Evolutionary conservation across 2,329 filamentous ascomycete species (phyloP).

Genomic region (Chaetothyriales sp.): DNA sequence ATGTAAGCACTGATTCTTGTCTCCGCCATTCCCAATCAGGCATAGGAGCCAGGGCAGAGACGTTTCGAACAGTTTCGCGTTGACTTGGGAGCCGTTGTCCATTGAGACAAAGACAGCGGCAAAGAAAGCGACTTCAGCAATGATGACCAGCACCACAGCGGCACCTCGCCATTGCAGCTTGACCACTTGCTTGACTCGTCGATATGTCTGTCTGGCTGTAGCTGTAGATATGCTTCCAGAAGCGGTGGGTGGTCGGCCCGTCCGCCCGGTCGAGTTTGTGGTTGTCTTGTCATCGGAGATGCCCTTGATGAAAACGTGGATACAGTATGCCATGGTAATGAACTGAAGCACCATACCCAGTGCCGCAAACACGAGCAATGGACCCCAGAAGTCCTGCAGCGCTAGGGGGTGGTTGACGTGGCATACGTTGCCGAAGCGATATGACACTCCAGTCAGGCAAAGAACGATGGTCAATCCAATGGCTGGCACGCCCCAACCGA

Average conservation of each 20-base stretch:
- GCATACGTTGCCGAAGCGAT: conserved; percentile 79
- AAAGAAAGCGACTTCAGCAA: conserved; percentile 87
- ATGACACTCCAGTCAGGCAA: conserved; percentile 79
- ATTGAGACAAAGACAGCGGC: conserved; percentile 79
- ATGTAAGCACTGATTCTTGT: conserved; percentile 52
- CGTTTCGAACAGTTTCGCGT: conserved; percentile 39
- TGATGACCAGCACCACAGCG: conserved; percentile 73
- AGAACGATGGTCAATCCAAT: conserved; percentile 62
- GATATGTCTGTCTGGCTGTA: conserved; percentile 74
- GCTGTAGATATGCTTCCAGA: conserved; percentile 61
- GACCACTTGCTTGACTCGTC: conserved; percentile 70
- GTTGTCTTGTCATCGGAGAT: conserved; percentile 57
- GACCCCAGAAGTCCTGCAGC: conserved; percentile 77
- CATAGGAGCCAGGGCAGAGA: conserved; percentile 57
- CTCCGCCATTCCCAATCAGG: conserved; percentile 40
- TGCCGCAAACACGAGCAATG: conserved; percentile 62
- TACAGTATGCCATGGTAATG: conserved; percentile 75
- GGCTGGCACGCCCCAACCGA: conserved; percentile 72
- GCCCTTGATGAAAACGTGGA: conserved; percentile 83
- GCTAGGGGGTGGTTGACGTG: conserved; percentile 87
- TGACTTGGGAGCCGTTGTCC: conserved; percentile 51
- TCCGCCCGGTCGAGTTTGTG: conserved; percentile 35
- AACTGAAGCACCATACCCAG: conserved; percentile 68
- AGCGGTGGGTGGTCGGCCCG: conserved; percentile 60
- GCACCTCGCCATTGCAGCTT: conserved; percentile 91